phyloP scores from a whole-genome alignment of 1,284 basidiomycete species.

The Meira miltonrushii region DNA sequence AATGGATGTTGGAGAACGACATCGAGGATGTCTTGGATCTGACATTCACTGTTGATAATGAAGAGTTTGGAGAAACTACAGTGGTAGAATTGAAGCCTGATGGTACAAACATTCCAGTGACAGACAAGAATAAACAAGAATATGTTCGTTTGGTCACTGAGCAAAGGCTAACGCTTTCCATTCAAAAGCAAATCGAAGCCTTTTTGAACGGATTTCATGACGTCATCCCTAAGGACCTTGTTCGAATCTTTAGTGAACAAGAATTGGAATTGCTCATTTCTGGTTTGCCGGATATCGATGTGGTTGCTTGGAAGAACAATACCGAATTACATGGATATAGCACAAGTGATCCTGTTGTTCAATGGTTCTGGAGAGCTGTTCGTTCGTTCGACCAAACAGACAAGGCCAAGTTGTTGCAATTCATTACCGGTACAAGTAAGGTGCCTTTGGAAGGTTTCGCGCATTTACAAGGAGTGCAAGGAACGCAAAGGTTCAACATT shows the following conservation, averaged over 20 bases:
- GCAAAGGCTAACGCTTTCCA: conserved; percentile 87
- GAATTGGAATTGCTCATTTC: conserved; percentile 97
- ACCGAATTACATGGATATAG: conserved; percentile 81
- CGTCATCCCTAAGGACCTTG: conserved; percentile 65
- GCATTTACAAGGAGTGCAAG: conserved; percentile 87
- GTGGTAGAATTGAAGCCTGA: conserved; percentile 46
- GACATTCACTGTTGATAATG: conserved; percentile 83
- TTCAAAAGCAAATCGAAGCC: conserved; percentile 83
- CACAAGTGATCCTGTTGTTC: conserved; percentile 77
- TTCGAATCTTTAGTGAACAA: conserved; percentile 81
- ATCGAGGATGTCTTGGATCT: conserved; percentile 69
- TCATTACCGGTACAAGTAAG: conserved; percentile 84
- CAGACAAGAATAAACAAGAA: conserved; percentile 88
- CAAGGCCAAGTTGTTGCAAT: conserved; percentile 78
- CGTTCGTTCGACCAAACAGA: conserved; percentile 97
- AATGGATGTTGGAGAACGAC: conserved; percentile 55
- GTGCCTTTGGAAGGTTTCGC: conserved; percentile 90
- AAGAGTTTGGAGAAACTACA: conserved; percentile 59
- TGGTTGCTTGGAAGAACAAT: conserved; percentile 94
- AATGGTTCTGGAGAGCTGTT: conserved; percentile 98
- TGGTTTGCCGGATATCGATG: conserved; percentile 95
- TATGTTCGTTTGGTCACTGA: conserved; percentile 88
- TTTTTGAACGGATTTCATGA: conserved; percentile 91
- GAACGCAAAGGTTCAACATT: conserved; percentile 91
- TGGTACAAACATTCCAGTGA: conserved; percentile 42